Conservation (phyloP, 1,284 basidiomycete genomes). For the Ustilago cynodontis region DNA sequence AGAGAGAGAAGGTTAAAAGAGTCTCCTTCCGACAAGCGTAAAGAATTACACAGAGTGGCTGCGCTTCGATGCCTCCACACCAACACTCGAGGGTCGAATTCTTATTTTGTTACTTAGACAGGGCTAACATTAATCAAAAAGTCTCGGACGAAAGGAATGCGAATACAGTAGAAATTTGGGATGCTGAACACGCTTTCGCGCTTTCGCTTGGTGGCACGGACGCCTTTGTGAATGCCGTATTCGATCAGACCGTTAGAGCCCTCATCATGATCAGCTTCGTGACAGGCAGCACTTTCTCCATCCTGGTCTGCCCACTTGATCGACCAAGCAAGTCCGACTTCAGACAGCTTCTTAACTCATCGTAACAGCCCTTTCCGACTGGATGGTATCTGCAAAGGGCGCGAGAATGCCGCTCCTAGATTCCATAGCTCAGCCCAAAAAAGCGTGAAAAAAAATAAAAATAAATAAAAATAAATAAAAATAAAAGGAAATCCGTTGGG, state of each 20-base stretch:
- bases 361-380: no score
- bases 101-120: no score
- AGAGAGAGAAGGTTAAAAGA: neutral
- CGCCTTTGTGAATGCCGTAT: neutral
- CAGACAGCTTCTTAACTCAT: no score
- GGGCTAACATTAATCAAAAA: no score
- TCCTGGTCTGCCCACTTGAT: neutral
- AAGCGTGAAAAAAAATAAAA: neutral
- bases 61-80: constrained; percentile 16
- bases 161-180: neutral
- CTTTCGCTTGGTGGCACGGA: neutral
- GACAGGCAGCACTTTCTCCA: neutral
- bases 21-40: neutral
- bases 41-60: neutral
- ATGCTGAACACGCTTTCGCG: neutral
- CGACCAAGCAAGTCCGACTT: neutral
- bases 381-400: neutral
- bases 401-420: neutral
- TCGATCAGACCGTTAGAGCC: neutral
- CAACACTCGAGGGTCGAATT: constrained; percentile 23
- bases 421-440: neutral
- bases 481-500: neutral
- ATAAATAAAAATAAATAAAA: neutral
- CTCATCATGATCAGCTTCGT: neutral
- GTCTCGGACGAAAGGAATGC: neutral